Evolutionary conservation across 192 early-diverging fungal genomes (phyloP).

Genomic region (Tieghemiomyces parasiticus): DNA sequence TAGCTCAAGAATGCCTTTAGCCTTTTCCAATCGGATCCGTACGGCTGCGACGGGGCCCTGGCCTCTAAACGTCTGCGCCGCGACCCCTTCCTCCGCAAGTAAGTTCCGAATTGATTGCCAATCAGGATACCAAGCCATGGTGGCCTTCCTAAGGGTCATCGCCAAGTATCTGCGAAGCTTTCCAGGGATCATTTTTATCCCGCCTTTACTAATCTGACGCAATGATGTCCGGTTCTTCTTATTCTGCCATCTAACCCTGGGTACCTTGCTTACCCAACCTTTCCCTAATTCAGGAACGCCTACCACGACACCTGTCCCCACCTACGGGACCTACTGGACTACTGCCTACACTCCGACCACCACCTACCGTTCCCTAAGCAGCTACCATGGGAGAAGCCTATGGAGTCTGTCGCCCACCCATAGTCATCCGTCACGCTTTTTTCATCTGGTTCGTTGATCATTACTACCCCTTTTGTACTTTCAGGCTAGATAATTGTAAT

Average conservation of each 20-base stretch:
- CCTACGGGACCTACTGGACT: neutral
- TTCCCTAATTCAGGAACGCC: neutral
- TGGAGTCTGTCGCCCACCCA: neutral
- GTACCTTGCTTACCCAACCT: neutral
- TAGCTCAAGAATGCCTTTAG: neutral
- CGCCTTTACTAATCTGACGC: neutral
- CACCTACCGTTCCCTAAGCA: neutral
- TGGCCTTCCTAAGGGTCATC: neutral
- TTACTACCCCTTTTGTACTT: too few relatives aligned
- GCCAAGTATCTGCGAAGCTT: neutral
- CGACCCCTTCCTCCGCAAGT: conserved; percentile 6
- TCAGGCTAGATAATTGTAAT: too few relatives aligned
- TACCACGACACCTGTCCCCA: conserved; percentile 8
- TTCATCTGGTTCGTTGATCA: too few relatives aligned
- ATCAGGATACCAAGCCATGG: neutral
- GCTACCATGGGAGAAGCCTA: conserved; percentile 4
- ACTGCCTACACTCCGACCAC: neutral
- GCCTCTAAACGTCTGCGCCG: neutral
- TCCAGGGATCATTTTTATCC: neutral
- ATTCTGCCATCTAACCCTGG: neutral
- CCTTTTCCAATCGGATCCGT: conserved; percentile 5
- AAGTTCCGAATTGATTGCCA: neutral
- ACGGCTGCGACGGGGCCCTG: conserved; percentile 5
- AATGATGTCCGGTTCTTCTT: neutral
- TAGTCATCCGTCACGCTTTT: too few relatives aligned